Base-by-base conservation (phyloP, 2,329 filamentous ascomycete genomes). In the Allantophomopsis lycopodina region DNA sequence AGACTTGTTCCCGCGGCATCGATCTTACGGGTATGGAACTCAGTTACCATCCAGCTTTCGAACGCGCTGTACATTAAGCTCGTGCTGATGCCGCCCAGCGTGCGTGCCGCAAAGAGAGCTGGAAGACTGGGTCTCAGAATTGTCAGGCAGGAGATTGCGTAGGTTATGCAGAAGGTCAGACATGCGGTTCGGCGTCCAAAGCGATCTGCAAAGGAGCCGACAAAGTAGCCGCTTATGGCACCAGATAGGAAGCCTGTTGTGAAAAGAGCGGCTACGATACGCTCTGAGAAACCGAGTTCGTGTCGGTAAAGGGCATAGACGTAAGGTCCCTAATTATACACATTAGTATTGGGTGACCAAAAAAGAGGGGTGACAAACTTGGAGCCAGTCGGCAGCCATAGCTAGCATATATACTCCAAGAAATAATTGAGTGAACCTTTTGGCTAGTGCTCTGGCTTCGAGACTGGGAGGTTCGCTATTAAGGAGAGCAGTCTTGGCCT, bases 21-120 rank as follows among this genome's bases (percentile, higher is more conserved):
- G 7, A 71, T 46, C 11, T 60, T 60, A 33, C 64, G 55, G 33
- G 60, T 56, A 37, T 71, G 65, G 48, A 65, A 76, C 48, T 77
- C 71, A 36, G 68, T 64, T 20, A 77, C 65, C 60, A 77, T 70
- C 72, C 73, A 78, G 47, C 68, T 71, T 52, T 78, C 72, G 45
- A 76, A 76, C 5, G 66, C 68, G 34, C 64, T 72, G 58, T 71
- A 76, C 21, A 77, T 60, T 32, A 77, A 53, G 18, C 69, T 73
- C 28, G 71, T 70, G 20, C 64, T 66, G 35, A 76, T 43, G 0
- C 73, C 73, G 16, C 69, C 71, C 4, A 75, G 60, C 1, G 69
- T 52, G 37, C 73, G 61, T 11, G 73, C 73, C 1, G 62, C 40
- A 39, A 74, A 67, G 5, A 79, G 57, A 10, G 71, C 38, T 4